phyloP scores from a whole-genome alignment of 176 grass and related monocot genomes.

The Leersia perrieri region DNA sequence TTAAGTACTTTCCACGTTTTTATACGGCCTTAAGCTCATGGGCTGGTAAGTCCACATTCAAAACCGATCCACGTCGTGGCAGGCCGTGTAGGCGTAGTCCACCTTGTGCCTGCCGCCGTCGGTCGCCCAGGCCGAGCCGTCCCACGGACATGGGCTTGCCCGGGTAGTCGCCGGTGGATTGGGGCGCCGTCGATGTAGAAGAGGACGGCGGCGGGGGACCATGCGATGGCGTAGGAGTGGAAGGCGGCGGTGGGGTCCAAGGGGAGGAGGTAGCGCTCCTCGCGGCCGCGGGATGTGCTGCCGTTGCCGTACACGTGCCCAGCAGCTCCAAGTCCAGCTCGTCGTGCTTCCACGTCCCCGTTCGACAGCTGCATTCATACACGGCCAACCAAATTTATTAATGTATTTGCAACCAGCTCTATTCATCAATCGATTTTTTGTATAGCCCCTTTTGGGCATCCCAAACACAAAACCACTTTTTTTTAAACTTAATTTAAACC shows the following conservation, averaged over 20 bases:
- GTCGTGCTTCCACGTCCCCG: slow-evolving; percentile 65
- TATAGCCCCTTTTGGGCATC: too few relatives aligned
- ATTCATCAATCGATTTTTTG: too few relatives aligned
- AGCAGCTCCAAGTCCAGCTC: slow-evolving; percentile 91
- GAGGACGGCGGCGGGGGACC: slow-evolving; percentile 71
- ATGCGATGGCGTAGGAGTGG: slow-evolving; percentile 80
- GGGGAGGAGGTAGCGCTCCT: slow-evolving; percentile 83
- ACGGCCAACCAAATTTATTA: not conserved
- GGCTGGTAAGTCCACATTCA: too few relatives aligned
- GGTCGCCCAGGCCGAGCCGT: slow-evolving; percentile 89
- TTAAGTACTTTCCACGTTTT: too few relatives aligned
- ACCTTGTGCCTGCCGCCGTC: slow-evolving; percentile 60
- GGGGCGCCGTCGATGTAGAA: slow-evolving; percentile 78
- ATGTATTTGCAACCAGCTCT: too few relatives aligned
- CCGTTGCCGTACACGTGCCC: slow-evolving; percentile 82
- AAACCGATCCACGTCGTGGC: too few relatives aligned
- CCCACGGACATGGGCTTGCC: slow-evolving; percentile 94
- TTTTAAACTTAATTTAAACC: too few relatives aligned
- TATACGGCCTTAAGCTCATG: too few relatives aligned
- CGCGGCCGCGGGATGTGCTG: slow-evolving; percentile 69
- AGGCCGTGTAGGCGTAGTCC: slow-evolving; percentile 80
- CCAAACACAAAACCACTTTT: too few relatives aligned
- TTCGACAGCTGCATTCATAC: slow-evolving; percentile 73
- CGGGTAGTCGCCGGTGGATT: slow-evolving; percentile 66
- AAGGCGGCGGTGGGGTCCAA: slow-evolving; percentile 57